Evolutionary conservation across 495 filamentous ascomycete genomes (phyloP).

Genomic region (Penicillium nucicola): DNA sequence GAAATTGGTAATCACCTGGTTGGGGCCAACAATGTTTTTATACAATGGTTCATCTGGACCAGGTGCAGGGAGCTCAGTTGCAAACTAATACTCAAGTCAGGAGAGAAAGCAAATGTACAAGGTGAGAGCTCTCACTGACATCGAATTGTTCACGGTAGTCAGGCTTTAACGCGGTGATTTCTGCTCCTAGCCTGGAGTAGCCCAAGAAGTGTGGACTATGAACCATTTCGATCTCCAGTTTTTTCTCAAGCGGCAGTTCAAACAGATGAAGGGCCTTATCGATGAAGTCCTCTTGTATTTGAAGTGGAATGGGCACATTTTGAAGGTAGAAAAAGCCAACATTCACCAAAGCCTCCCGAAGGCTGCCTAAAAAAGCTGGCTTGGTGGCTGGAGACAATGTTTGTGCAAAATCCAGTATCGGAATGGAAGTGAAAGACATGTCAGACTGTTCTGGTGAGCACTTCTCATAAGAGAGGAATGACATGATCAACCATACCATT

Average conservation of each 20-base stretch:
- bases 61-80: constrained; percentile 65
- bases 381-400: constrained; percentile 66
- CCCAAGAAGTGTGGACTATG: constrained; percentile 64
- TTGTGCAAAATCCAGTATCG: constrained; percentile 74
- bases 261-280: constrained; percentile 72
- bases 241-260: constrained; percentile 76
- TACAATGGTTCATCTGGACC: constrained; percentile 63
- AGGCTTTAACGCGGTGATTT: constrained; percentile 41
- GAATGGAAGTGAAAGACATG: constrained; percentile 65
- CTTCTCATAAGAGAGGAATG: background rate
- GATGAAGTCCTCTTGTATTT: constrained; percentile 66
- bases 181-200: constrained; percentile 47
- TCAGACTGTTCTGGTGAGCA: constrained; percentile 10
- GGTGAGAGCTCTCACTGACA: constrained; percentile 49
- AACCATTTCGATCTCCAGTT: constrained; percentile 87
- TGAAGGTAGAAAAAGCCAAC: constrained; percentile 92
- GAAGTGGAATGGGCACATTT: constrained; percentile 71
- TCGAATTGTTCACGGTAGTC: constrained; percentile 83
- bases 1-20: constrained; percentile 38
- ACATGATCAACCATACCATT: constrained; percentile 7
- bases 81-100: constrained; percentile 27
- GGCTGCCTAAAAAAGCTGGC: constrained; percentile 63
- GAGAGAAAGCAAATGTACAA: background rate
- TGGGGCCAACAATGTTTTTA: constrained; percentile 77
- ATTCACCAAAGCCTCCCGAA: constrained; percentile 79